Percentiles rank a stretch among this genome's conserved stretches.
Evolutionary conservation across 345 rosid species (phyloP).

Genomic region (Eucalyptus pauciflora): DNA sequence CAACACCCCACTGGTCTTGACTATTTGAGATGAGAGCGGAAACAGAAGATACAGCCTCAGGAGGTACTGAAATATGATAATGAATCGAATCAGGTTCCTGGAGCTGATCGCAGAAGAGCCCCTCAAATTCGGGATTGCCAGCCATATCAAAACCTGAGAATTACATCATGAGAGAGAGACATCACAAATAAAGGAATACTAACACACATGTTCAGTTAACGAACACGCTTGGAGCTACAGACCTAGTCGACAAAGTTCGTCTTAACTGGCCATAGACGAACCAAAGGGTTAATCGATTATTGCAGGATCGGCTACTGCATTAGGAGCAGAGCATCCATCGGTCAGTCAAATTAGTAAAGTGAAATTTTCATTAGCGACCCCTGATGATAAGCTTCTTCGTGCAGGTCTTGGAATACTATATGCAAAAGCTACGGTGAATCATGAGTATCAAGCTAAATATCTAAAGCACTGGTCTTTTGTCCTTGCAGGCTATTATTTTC

Average conservation of each 20-base stretch:
- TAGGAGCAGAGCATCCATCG: background rate
- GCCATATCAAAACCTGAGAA: constrained; percentile 42
- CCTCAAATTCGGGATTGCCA: constrained; percentile 21
- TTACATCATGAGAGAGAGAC: background rate
- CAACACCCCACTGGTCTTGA: constrained; percentile 28
- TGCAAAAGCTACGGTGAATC: background rate
- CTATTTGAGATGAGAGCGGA: constrained; percentile 37
- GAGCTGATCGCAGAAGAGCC: constrained; percentile 2
- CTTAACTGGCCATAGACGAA: background rate
- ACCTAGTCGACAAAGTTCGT: background rate
- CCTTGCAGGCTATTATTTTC: background rate
- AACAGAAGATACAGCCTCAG: constrained; percentile 37
- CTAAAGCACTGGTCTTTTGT: background rate
- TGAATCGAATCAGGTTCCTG: constrained; percentile 15
- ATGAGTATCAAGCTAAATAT: background rate
- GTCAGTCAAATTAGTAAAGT: background rate
- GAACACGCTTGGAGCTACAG: background rate
- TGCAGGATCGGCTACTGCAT: background rate
- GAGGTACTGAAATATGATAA: constrained; percentile 34
- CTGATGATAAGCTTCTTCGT: background rate
- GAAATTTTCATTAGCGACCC: background rate
- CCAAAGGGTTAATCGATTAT: background rate
- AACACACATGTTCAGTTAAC: background rate
- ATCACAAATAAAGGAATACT: background rate
- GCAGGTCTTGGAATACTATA: background rate